A percentile compares a stretch with the other conserved stretches of the same genome.
These are phyloP conservation scores for Ustilago sp. DNA, from an alignment of 1,284 basidiomycete genomes.

Conservation along the genomic window DNA sequence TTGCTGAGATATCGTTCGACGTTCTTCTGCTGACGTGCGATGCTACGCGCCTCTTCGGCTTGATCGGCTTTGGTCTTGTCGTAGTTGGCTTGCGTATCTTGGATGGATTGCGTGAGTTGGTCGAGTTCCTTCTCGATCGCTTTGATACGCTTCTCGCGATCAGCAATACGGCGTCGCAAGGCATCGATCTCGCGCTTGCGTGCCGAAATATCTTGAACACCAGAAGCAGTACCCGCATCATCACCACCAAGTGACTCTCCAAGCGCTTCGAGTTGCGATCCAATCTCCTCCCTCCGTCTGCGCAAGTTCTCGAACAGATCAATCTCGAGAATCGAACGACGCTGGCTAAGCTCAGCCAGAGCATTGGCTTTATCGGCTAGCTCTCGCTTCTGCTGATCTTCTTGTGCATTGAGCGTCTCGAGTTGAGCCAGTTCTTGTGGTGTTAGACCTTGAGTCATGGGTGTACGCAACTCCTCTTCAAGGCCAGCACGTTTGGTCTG, in stretches of 20 bases:
- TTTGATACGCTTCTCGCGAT: constrained; percentile 40
- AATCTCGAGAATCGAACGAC: constrained; percentile 86
- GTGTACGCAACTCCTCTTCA: constrained; percentile 79
- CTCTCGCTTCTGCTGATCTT: constrained; percentile 79
- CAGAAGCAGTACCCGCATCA: constrained; percentile 80
- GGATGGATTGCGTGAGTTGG: constrained; percentile 76
- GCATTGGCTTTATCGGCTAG: constrained; percentile 78
- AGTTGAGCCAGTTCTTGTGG: constrained; percentile 80
- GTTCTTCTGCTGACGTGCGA: constrained; percentile 90
- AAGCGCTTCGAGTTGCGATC: constrained; percentile 80
- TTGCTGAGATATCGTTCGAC: constrained; percentile 94
- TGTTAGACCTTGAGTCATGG: constrained; percentile 81
- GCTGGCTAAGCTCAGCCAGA: constrained; percentile 82
- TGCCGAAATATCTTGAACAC: constrained; percentile 77
- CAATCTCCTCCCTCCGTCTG: constrained; percentile 81
- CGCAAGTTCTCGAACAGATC: constrained; percentile 90
- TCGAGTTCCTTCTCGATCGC: constrained; percentile 73
- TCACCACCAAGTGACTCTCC: constrained; percentile 74
- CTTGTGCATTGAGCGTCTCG: constrained; percentile 79
- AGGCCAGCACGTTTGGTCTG: constrained; percentile 76
- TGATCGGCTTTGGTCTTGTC: constrained; percentile 85
- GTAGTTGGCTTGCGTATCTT: constrained; percentile 76
- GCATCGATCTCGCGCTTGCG: constrained; percentile 58
- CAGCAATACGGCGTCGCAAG: constrained; percentile 73
- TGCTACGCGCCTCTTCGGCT: constrained; percentile 83